Base-by-base conservation (phyloP, 768 basidiomycete species). In the Suillus paluster region DNA sequence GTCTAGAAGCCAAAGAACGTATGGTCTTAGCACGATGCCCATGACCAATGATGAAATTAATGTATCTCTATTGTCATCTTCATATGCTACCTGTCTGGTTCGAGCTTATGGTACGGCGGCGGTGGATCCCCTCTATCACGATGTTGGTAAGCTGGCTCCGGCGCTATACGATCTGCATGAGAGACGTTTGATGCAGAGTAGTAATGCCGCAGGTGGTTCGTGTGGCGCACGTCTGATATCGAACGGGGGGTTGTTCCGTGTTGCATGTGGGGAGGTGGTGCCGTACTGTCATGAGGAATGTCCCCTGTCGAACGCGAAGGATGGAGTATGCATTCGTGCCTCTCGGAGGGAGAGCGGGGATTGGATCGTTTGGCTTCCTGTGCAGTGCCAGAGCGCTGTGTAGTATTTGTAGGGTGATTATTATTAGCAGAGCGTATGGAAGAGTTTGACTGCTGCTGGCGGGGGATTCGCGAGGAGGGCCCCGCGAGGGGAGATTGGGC, bases 241-340 rank as follows among this genome's bases (percentile, higher is more conserved):
- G 38, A 39, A 17, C 38, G 54, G 38, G 54, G 54, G 19, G 27
- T 25, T 1, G 54, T 25, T 39, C 23, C 1, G 4, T 33, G 23
- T 11, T 58, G 49, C 21, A 5, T 25, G 9, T 27, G n/a, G 17
- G 46, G 23, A 36, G 58, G 30, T 19, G 34, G n/a, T 36, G 34
- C 23, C 21, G 15, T 39, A 5, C 52, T n/a, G 10, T 65, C 48
- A 14, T 58, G 48, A 53, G 67, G 61, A 52, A 71, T 58, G 52
- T 75, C 73, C 45, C 66, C 62, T 4, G 73, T 70, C 1, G 71
- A 70, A 19, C 65, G 71, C 23, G 70, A 70, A 42, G 63, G 54
- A 63, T 58, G 63, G 15, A 62, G 57, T 1, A 56, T 61, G 7
- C n/a, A 59, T 45, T 69, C 64, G 17, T 55, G 62, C 6, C 67